These are phyloP conservation scores for Penicillium salamii DNA, from an alignment of 495 filamentous ascomycete species.

Conservation along the genomic window DNA sequence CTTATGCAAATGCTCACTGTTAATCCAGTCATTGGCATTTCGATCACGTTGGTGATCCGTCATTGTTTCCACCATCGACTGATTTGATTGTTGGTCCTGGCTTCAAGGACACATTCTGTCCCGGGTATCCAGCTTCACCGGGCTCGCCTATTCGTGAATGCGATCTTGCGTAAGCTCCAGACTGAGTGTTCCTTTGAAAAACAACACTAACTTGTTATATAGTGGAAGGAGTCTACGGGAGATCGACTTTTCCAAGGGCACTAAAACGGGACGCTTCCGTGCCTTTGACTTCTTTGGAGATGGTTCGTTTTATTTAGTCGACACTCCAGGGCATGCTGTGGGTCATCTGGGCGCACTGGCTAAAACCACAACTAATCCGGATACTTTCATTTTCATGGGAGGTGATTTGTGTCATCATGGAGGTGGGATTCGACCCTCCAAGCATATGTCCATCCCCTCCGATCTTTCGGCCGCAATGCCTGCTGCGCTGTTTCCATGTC, in stretches of 20 bases:
- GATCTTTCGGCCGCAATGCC: not conserved
- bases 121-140: constrained; percentile 49
- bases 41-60: constrained; percentile 58
- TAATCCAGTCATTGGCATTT: constrained; percentile 52
- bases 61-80: constrained; percentile 47
- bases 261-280: constrained; percentile 28
- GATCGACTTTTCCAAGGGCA: constrained; percentile 44
- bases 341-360: constrained; percentile 40
- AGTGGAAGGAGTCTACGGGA: constrained; percentile 38
- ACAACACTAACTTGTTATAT: not conserved
- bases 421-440: constrained; percentile 51
- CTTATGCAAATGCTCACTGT: not conserved
- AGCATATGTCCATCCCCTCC: constrained; percentile 2
- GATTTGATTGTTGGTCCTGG: constrained; percentile 57
- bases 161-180: constrained; percentile 33
- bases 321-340: constrained; percentile 39
- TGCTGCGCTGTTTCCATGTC: not conserved
- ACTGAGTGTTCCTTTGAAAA: constrained; percentile 9
- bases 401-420: constrained; percentile 54
- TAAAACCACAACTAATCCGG: constrained; percentile 26
- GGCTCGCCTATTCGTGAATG: constrained; percentile 39
- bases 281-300: constrained; percentile 53
- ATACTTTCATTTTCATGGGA: constrained; percentile 44
- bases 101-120: constrained; percentile 43
- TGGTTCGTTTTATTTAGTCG: constrained; percentile 45